Evolutionary conservation across 495 filamentous ascomycete species (phyloP), one percentile per base, ranked within the genome.

Genomic region (Aspergillus biplanus): DNA sequence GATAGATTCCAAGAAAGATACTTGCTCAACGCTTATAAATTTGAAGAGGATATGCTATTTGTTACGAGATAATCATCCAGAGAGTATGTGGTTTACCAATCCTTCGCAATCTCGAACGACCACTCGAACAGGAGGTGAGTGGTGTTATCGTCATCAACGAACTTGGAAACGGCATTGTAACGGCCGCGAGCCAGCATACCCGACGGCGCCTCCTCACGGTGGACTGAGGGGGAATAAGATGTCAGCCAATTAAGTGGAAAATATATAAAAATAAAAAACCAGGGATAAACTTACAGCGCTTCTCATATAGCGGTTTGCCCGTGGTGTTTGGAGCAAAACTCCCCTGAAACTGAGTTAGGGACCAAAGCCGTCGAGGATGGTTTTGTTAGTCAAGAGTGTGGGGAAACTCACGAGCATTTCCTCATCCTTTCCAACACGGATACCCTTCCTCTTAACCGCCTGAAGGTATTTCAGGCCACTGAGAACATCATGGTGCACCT

Each of bases 391-490:
- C 16, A 35, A 56, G 13, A 49, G 46, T 13, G 52, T 34, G 1
- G 12, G 21, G 11, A 46, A 42, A 83, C 89, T 70, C 77, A 94
- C 92, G 80, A 99, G 89, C 95, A 99, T 99, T 83, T 98, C 93
- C 71, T 94, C 85, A 61, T 92, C 87, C 87, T 96, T 98, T 80
- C 88, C 89, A 42, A 95, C 86, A 27, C 84, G 83, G 70, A 99
- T 83, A 62, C 89, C 89, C 82, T 91, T 90, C 65, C 92, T 84
- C 85, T 93, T 97, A 15, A 97, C 89, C 11, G 90, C 84, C 80
- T 99, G 96, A 48, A 99, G 81, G 75, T 97, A 98, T 79, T 97
- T 95, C 67, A 99, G 78, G 33, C 95, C 95, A 68, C 90, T 92
- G 56, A 98, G 84, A 52, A 99, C 92, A 71, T 98, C 91, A 69